These are phyloP conservation scores for Aspergillus sp. DNA, from an alignment of 2,329 filamentous ascomycete species.

Conservation along the genomic window DNA sequence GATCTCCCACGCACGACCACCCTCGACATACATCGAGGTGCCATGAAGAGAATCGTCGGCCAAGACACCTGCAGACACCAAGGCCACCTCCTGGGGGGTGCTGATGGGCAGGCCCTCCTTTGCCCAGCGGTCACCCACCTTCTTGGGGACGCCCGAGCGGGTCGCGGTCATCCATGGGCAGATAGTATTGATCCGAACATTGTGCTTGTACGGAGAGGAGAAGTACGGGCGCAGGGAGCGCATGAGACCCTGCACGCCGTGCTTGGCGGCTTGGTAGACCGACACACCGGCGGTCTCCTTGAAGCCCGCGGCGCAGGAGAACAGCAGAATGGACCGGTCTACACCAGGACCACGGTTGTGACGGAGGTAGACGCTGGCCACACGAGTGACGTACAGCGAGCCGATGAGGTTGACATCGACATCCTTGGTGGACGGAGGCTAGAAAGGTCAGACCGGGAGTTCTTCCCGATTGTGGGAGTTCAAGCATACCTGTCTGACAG, in stretches of 20 bases:
- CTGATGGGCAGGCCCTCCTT: constrained; percentile 40
- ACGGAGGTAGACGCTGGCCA: constrained; percentile 50
- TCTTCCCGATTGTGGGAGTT: background rate
- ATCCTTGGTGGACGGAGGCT: constrained; percentile 34
- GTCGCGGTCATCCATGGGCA: constrained; percentile 45
- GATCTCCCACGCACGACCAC: constrained; percentile 44
- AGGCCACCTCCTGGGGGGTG: constrained; percentile 39
- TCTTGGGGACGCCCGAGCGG: constrained; percentile 33
- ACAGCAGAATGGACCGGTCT: constrained; percentile 44
- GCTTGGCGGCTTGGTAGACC: constrained; percentile 49
- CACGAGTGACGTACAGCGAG: constrained; percentile 46
- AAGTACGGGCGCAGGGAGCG: constrained; percentile 41
- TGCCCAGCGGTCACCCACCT: constrained; percentile 35
- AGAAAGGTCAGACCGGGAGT: constrained; percentile 4
- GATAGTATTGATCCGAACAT: constrained; percentile 45
- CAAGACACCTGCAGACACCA: constrained; percentile 36
- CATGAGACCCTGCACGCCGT: constrained; percentile 52
- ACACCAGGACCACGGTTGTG: constrained; percentile 32
- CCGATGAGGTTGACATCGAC: constrained; percentile 51
- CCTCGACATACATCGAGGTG: constrained; percentile 43
- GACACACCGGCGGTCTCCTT: constrained; percentile 48
- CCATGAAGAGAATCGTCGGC: constrained; percentile 37
- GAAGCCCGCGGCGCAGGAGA: constrained; percentile 49
- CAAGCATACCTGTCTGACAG: constrained; percentile 37
- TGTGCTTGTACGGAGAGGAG: constrained; percentile 30